Evolutionary conservation across 805 yeast species (phyloP).

Genomic region (Lipomyces spencermartinsiae): DNA sequence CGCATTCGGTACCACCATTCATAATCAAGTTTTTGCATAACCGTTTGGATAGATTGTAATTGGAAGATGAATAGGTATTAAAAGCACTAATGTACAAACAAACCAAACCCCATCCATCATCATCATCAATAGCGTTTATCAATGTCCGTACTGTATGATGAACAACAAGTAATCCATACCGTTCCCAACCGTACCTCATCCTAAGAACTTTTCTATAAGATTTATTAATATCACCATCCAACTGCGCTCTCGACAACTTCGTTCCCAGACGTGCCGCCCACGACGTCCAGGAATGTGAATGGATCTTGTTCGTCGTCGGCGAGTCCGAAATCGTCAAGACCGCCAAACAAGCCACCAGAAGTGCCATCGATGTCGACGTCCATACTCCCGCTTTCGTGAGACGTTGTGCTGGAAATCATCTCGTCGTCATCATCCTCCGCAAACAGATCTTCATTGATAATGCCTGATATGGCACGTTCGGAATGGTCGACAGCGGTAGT

Average conservation of each 20-base stretch:
- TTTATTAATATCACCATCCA: conserved; percentile 12
- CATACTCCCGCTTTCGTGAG: conserved; percentile 27
- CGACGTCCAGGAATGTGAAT: conserved; percentile 29
- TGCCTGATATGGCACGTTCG: background rate
- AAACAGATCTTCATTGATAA: conserved; percentile 5
- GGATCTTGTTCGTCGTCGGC: conserved; percentile 27
- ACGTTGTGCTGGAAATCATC: conserved; percentile 27
- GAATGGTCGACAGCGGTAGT: background rate
- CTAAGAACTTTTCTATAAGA: background rate
- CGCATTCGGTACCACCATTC: background rate
- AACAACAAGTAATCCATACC: background rate
- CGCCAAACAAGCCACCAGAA: conserved; percentile 15
- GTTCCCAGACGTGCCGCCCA: conserved; percentile 25
- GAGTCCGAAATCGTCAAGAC: conserved; percentile 16
- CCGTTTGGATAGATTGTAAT: background rate
- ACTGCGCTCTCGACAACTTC: conserved; percentile 27
- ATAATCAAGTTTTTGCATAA: background rate
- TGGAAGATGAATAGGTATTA: background rate
- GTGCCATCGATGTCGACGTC: conserved; percentile 23
- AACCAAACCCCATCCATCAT: background rate
- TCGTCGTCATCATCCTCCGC: conserved; percentile 35
- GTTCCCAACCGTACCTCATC: background rate
- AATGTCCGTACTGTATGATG: background rate
- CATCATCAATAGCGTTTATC: background rate
- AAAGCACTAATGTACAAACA: background rate